Conservation (phyloP, 768 basidiomycete genomes). For the Kondoa malvinella region DNA sequence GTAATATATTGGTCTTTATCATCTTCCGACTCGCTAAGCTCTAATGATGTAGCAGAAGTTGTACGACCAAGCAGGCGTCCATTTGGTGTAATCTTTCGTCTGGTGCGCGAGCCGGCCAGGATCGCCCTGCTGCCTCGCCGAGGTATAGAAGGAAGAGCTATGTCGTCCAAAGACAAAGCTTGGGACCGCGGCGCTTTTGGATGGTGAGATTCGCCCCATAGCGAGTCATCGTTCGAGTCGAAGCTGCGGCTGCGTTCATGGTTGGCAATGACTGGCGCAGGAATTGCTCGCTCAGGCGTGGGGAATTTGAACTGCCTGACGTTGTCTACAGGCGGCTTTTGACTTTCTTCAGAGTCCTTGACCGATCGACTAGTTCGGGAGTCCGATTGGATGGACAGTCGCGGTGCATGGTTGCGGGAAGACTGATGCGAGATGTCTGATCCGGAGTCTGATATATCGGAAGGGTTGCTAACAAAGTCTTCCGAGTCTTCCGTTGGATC, state of each 20-base stretch:
- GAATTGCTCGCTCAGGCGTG: background rate
- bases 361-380: background rate
- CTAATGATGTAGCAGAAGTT: too few relatives aligned
- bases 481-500: background rate
- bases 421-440: background rate
- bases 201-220: too few relatives aligned
- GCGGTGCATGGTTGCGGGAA: background rate
- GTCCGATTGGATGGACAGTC: background rate
- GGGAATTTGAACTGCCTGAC: background rate
- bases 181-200: too few relatives aligned
- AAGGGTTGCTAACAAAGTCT: conserved; percentile 1
- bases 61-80: background rate
- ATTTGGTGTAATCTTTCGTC: background rate
- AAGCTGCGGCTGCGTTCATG: background rate
- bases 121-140: background rate
- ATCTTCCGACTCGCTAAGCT: background rate
- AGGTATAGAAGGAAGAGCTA: background rate
- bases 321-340: background rate
- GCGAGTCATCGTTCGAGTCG: too few relatives aligned
- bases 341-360: background rate
- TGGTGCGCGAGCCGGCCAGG: background rate
- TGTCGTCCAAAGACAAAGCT: background rate
- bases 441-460: background rate
- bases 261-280: background rate
- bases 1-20: background rate